A percentile compares a stretch with the other conserved stretches of the same genome.
phyloP scores from a whole-genome alignment of 352 stramenopile genomes.

The Hyphochytrium catenoides region DNA sequence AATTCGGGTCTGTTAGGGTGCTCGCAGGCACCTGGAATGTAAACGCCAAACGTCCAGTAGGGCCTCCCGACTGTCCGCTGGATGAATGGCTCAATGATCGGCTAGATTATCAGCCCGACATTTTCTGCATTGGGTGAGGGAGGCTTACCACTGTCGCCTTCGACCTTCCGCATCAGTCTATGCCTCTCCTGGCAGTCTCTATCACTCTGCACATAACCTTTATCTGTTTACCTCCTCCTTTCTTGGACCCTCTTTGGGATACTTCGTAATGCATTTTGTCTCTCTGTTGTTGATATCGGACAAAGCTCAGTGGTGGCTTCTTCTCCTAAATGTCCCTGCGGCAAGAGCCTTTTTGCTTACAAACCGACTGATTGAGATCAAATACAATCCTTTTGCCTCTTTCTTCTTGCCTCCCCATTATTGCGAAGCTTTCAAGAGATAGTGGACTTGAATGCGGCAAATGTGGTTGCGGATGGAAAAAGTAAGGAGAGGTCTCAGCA shows the following conservation, averaged over 20 bases:
- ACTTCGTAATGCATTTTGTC: too few relatives aligned
- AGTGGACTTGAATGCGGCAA: slow-evolving; percentile 97
- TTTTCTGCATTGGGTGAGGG: slow-evolving; percentile 53
- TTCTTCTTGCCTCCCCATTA: not conserved
- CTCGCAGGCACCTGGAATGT: slow-evolving; percentile 95
- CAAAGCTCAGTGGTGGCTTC: not conserved
- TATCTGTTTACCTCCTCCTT: too few relatives aligned
- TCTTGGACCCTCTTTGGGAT: too few relatives aligned
- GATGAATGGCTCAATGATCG: slow-evolving; percentile 7
- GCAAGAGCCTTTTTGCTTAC: too few relatives aligned
- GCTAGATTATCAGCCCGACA: slow-evolving; percentile 26
- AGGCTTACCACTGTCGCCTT: too few relatives aligned
- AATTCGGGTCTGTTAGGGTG: slow-evolving; percentile 24
- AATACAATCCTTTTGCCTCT: too few relatives aligned
- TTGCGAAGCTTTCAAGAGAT: slow-evolving; percentile 86
- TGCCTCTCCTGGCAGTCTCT: too few relatives aligned
- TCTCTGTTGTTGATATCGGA: not conserved
- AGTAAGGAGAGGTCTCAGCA: slow-evolving; percentile 62
- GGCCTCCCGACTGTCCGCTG: slow-evolving; percentile 1
- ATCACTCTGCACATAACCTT: too few relatives aligned
- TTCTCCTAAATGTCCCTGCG: not conserved
- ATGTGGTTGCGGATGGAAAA: slow-evolving; percentile 93
- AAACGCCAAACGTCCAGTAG: slow-evolving; percentile 95
- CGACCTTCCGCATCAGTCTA: too few relatives aligned
- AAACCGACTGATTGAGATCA: too few relatives aligned